Evolutionary conservation across 2,329 filamentous ascomycete species (phyloP).

Genomic region (Pyrenochaeta sp.): DNA sequence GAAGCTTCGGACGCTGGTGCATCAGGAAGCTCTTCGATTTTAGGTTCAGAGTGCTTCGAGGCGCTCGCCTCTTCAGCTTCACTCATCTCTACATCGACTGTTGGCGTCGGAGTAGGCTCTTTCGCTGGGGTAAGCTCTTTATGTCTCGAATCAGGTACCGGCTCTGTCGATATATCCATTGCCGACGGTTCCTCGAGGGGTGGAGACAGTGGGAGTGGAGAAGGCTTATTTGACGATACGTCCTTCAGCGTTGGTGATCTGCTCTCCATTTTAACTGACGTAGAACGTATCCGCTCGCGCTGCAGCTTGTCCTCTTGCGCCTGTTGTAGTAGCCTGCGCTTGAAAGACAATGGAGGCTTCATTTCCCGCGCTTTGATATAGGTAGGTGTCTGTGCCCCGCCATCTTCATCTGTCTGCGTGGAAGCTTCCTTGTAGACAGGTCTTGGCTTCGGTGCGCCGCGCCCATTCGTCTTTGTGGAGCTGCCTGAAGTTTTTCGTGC

Average conservation of each 20-base stretch:
- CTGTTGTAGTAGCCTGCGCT: constrained; percentile 49
- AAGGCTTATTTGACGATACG: constrained; percentile 43
- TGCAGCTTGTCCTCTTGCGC: constrained; percentile 49
- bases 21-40: constrained; percentile 43
- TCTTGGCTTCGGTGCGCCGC: constrained; percentile 36
- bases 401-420: constrained; percentile 44
- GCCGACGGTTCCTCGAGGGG: constrained; percentile 33
- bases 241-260: constrained; percentile 45
- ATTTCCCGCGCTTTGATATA: constrained; percentile 29
- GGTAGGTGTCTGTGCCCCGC: constrained; percentile 11
- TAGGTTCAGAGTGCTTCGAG: constrained; percentile 27
- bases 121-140: constrained; percentile 37
- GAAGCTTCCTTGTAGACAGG: constrained; percentile 45
- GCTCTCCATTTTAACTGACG: constrained; percentile 45
- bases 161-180: constrained; percentile 38
- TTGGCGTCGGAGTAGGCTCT: constrained; percentile 25
- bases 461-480: constrained; percentile 52
- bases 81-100: constrained; percentile 27
- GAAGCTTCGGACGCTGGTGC: constrained; percentile 27
- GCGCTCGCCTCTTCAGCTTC: constrained; percentile 22
- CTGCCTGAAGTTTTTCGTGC: constrained; percentile 46
- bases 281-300: constrained; percentile 48
- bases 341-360: constrained; percentile 46
- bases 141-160: constrained; percentile 22
- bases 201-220: constrained; percentile 36